A percentile compares a stretch with the other conserved stretches of the same genome.
Conservation (phyloP, 2,329 filamentous ascomycete species). For the Cladosporium sp. region DNA sequence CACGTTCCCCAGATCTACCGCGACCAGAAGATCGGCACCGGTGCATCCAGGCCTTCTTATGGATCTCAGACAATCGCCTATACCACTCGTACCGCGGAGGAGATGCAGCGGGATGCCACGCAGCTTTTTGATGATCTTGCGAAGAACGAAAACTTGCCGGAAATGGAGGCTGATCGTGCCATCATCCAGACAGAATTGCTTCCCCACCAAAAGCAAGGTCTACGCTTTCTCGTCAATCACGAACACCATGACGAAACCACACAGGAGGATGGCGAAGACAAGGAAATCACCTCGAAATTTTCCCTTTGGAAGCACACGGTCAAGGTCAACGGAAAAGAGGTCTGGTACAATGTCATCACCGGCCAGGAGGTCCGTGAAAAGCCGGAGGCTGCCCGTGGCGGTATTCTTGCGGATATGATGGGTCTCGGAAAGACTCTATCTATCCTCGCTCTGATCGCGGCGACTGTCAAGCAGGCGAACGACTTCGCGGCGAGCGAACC, state of each 20-base stretch:
- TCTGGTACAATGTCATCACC: constrained; percentile 82
- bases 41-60: constrained; percentile 14
- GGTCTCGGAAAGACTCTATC: constrained; percentile 59
- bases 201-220: constrained; percentile 81
- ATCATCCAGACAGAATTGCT: constrained; percentile 66
- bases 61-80: constrained; percentile 21
- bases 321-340: constrained; percentile 51
- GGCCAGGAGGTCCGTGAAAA: constrained; percentile 48
- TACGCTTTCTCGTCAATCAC: constrained; percentile 77
- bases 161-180: constrained; percentile 59
- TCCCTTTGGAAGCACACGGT: constrained; percentile 71
- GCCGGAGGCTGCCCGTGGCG: constrained; percentile 37
- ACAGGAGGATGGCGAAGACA: constrained; percentile 12
- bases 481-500: constrained; percentile 57
- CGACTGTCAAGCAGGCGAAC: constrained; percentile 57
- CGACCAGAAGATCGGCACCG: constrained; percentile 14
- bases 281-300: constrained; percentile 41
- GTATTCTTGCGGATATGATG: constrained; percentile 49
- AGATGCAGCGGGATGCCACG: constrained; percentile 78
- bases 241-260: constrained; percentile 60
- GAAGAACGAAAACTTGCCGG: constrained; percentile 68
- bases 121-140: constrained; percentile 82
- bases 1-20: constrained; percentile 49
- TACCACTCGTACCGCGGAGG: constrained; percentile 66
- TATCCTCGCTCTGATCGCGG: constrained; percentile 70